Conservation (phyloP, 805 yeast species). For the Saccharomycopsis olivae region DNA sequence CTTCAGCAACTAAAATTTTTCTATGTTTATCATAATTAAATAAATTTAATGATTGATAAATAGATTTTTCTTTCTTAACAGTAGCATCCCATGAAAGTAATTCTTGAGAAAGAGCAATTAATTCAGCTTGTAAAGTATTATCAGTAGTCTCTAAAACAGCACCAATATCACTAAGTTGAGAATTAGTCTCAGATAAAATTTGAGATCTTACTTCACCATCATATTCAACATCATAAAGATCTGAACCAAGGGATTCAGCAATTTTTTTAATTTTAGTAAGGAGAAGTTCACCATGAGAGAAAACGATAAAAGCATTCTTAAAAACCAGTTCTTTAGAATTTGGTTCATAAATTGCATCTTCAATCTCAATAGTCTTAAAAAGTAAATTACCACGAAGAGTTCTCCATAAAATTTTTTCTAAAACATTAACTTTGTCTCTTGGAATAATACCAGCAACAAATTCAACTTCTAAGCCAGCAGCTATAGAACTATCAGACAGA, state of each 20-base stretch:
- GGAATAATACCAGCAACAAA: slow-evolving; percentile 60
- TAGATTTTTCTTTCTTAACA: slow-evolving; percentile 44
- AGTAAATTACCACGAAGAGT: slow-evolving; percentile 62
- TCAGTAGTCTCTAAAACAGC: slow-evolving; percentile 39
- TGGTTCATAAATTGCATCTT: slow-evolving; percentile 45
- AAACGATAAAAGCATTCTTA: slow-evolving; percentile 55
- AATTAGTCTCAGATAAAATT: slow-evolving; percentile 29
- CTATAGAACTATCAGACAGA: slow-evolving; percentile 16
- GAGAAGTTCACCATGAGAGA: slow-evolving; percentile 58
- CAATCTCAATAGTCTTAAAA: slow-evolving; percentile 46
- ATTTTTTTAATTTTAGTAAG: slow-evolving; percentile 51
- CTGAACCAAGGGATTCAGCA: slow-evolving; percentile 59
- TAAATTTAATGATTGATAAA: slow-evolving; percentile 48
- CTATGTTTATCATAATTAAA: slow-evolving; percentile 62
- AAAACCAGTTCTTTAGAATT: slow-evolving; percentile 37
- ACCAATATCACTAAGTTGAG: slow-evolving; percentile 36
- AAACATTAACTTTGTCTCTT: slow-evolving; percentile 45
- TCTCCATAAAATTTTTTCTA: slow-evolving; percentile 68
- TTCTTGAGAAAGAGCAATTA: slow-evolving; percentile 53
- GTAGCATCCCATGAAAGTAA: slow-evolving; percentile 48
- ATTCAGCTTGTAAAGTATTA: slow-evolving; percentile 50
- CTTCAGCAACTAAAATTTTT: slow-evolving; percentile 59
- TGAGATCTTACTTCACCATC: slow-evolving; percentile 28
- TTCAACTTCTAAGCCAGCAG: slow-evolving; percentile 25
- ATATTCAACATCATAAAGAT: slow-evolving; percentile 45